These are phyloP conservation scores for Acanthamoeba sp. DNA, from an alignment of 208 protist genomes.

Conservation along the genomic window DNA sequence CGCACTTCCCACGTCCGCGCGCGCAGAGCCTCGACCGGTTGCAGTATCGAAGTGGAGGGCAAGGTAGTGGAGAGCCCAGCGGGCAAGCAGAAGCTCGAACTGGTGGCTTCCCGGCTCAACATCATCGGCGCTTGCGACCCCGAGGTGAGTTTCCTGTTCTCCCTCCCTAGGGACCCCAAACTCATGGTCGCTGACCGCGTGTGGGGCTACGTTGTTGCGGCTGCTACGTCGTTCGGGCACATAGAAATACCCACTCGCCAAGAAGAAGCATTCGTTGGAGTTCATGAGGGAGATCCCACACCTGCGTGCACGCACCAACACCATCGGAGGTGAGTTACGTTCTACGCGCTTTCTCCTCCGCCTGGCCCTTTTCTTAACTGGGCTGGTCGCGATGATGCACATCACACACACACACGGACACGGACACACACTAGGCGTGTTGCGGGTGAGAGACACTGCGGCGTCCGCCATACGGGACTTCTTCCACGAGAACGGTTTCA, in stretches of 20 bases:
- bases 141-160: neutral
- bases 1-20: neutral
- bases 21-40: slow-evolving; percentile 25
- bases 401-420: neutral
- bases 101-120: neutral
- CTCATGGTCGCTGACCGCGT: too few species aligned
- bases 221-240: neutral
- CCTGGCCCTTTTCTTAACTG: neutral
- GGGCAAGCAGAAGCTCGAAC: slow-evolving; percentile 55
- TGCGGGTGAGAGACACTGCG: slow-evolving; percentile 86
- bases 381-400: neutral
- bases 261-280: slow-evolving; percentile 91
- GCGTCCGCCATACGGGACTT: slow-evolving; percentile 81
- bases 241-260: slow-evolving; percentile 90
- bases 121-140: slow-evolving; percentile 65
- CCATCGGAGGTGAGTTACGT: slow-evolving; percentile 47
- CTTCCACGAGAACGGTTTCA: slow-evolving; percentile 86
- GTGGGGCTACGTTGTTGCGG: neutral
- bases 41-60: slow-evolving; percentile 38
- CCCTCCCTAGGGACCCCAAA: too few species aligned
- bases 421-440: slow-evolving; percentile 78
- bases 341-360: neutral
- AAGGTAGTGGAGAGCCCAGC: slow-evolving; percentile 66
- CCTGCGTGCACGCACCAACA: slow-evolving; percentile 89
- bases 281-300: slow-evolving; percentile 91